Percentiles rank a stretch among this genome's conserved stretches.
Evolutionary conservation across 306 rosid species (phyloP).

Genomic region (Vigna nakashimae): DNA sequence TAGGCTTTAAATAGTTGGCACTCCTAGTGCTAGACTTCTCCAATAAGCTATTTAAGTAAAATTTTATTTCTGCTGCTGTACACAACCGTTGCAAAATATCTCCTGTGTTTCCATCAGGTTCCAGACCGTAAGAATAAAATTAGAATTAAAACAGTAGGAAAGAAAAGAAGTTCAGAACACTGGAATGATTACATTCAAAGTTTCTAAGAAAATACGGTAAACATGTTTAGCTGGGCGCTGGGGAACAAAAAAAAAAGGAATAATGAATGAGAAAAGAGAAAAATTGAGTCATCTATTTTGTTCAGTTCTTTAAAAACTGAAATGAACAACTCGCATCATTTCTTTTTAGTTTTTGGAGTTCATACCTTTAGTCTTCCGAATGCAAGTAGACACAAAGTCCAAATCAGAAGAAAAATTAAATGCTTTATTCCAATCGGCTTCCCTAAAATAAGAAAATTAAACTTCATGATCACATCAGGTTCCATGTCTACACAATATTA

Average conservation of each 20-base stretch:
- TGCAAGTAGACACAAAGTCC: slow-evolving; percentile 76
- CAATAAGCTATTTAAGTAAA: slow-evolving; percentile 61
- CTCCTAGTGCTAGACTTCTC: slow-evolving; percentile 44
- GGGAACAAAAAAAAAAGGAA: slow-evolving; percentile 12
- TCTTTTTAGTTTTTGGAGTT: slow-evolving; percentile 27
- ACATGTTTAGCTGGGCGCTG: slow-evolving; percentile 18
- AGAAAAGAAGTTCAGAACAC: background rate
- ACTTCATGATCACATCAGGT: slow-evolving; percentile 34
- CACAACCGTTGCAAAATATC: slow-evolving; percentile 69
- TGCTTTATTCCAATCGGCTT: slow-evolving; percentile 78
- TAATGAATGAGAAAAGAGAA: slow-evolving; percentile 18
- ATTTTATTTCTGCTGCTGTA: slow-evolving; percentile 70
- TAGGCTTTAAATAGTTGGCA: slow-evolving; percentile 65
- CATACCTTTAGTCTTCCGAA: slow-evolving; percentile 68
- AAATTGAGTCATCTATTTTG: background rate
- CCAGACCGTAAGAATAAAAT: background rate
- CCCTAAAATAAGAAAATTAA: slow-evolving; percentile 51
- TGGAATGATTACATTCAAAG: slow-evolving; percentile 10
- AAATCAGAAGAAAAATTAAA: slow-evolving; percentile 74
- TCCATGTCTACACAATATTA: background rate
- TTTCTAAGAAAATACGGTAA: slow-evolving; percentile 20
- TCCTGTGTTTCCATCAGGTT: slow-evolving; percentile 51
- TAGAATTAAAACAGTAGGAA: background rate
- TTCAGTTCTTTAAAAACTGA: slow-evolving; percentile 1
- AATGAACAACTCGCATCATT: slow-evolving; percentile 14